Conservation (phyloP, 2,329 filamentous ascomycete species). For the Dothiorella sarmentorum region DNA sequence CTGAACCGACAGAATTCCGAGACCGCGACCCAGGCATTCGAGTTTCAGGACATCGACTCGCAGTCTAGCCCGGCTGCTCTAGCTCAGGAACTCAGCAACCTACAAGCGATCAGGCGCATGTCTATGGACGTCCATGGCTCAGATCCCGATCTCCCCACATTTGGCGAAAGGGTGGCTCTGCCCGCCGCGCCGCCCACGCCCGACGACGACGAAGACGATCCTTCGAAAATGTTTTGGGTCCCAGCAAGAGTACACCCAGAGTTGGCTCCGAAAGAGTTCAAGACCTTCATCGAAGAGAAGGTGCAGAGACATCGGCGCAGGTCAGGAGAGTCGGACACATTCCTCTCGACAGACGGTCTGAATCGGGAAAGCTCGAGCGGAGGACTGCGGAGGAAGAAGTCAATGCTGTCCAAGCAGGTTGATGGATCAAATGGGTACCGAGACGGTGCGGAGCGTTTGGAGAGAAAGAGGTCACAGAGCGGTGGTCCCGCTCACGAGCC, state of each 20-base stretch:
- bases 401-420: conserved; percentile 90
- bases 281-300: conserved; percentile 89
- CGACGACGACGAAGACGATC: conserved; percentile 74
- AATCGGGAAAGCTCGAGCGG: conserved; percentile 55
- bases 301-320: conserved; percentile 84
- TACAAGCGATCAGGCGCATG: conserved; percentile 86
- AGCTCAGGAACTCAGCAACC: conserved; percentile 85
- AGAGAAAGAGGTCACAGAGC: conserved; percentile 65
- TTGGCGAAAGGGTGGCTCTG: conserved; percentile 53
- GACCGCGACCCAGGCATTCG: conserved; percentile 58
- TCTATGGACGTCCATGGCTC: conserved; percentile 82
- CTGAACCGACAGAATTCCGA: conserved; percentile 37
- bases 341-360: conserved; percentile 56
- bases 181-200: conserved; percentile 67
- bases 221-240: conserved; percentile 89
- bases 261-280: conserved; percentile 92
- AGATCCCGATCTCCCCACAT: conserved; percentile 73
- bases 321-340: conserved; percentile 64
- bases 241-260: conserved; percentile 92
- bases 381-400: conserved; percentile 80
- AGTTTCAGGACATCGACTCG: conserved; percentile 80
- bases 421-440: conserved; percentile 72
- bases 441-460: conserved; percentile 78
- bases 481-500: conserved; percentile 59
- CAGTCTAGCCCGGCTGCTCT: conserved; percentile 87